phyloP scores from a whole-genome alignment of 1,139 yeast genomes.

The Wickerhamomyces sp. region DNA sequence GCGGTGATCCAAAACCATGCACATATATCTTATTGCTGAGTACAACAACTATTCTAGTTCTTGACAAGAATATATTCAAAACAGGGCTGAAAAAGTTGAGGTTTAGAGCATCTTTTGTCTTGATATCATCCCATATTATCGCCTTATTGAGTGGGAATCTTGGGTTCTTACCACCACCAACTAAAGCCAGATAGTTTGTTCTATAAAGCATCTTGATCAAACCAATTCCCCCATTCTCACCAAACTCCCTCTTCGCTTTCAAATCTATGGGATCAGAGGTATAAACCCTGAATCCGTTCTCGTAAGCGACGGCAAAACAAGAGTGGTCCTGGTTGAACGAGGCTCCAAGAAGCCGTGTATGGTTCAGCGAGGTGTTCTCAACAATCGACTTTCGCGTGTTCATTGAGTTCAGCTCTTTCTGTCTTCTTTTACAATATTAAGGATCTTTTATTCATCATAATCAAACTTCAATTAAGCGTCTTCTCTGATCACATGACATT shows the following conservation, averaged over 20 bases:
- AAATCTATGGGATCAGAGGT: slow-evolving; percentile 82
- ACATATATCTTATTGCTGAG: slow-evolving; percentile 63
- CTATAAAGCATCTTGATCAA: slow-evolving; percentile 78
- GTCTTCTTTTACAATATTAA: too few relatives aligned
- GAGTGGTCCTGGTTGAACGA: slow-evolving; percentile 86
- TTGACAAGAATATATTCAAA: slow-evolving; percentile 64
- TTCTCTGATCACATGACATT: too few relatives aligned
- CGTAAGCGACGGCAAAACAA: slow-evolving; percentile 83
- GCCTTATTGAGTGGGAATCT: slow-evolving; percentile 71
- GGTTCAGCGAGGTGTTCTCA: slow-evolving; percentile 2
- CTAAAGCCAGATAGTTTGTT: slow-evolving; percentile 82
- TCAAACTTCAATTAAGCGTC: too few relatives aligned
- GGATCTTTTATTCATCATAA: too few relatives aligned
- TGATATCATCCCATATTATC: slow-evolving; percentile 88
- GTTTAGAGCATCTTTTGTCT: slow-evolving; percentile 67
- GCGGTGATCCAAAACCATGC: slow-evolving; percentile 78
- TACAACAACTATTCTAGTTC: slow-evolving; percentile 71
- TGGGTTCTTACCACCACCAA: slow-evolving; percentile 85
- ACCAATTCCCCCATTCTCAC: slow-evolving; percentile 55
- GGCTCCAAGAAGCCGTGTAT: slow-evolving; percentile 47
- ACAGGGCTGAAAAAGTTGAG: slow-evolving; percentile 75
- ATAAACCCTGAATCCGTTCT: slow-evolving; percentile 80
- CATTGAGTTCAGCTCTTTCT: slow-evolving; percentile 7
- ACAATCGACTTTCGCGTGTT: slow-evolving; percentile 17
- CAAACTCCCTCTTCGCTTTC: slow-evolving; percentile 63